phyloP scores from a whole-genome alignment of 2,329 filamentous ascomycete genomes.

The Blastomyces gilchristii region DNA sequence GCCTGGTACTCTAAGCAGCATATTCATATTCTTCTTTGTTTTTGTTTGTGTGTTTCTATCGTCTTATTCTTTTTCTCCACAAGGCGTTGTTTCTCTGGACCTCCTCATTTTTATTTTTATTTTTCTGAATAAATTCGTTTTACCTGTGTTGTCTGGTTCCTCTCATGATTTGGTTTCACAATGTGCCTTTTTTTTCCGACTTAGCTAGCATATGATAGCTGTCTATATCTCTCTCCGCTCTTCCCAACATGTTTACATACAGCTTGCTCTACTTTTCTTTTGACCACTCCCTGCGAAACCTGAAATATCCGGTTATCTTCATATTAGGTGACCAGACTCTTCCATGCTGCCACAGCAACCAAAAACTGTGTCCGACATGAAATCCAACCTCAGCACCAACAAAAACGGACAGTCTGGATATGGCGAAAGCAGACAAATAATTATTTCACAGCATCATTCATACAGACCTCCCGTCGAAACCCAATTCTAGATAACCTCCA shows the following conservation, averaged over 20 bases:
- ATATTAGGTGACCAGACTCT: not conserved
- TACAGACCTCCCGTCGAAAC: too few species aligned
- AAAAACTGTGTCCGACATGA: too few species aligned
- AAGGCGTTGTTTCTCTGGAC: not conserved
- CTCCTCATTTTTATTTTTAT: not conserved
- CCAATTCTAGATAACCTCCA: too few species aligned
- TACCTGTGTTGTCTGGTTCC: not conserved
- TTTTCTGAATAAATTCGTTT: not conserved
- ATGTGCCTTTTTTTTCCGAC: not conserved
- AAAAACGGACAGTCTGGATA: too few species aligned
- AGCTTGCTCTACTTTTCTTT: not conserved
- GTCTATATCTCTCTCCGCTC: not conserved
- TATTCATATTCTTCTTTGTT: not conserved
- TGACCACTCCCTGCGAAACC: not conserved
- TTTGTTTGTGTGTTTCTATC: not conserved
- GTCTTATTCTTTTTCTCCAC: not conserved
- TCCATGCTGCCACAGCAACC: not conserved
- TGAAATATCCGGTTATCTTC: not conserved
- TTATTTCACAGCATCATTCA: too few species aligned
- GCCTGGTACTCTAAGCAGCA: not conserved
- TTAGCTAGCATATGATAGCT: not conserved
- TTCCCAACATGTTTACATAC: not conserved
- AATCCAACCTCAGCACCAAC: not conserved
- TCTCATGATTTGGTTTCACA: not conserved
- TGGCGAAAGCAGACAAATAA: too few species aligned